Conservation (phyloP, 768 basidiomycete species). For the Tephrocybe sp. region DNA sequence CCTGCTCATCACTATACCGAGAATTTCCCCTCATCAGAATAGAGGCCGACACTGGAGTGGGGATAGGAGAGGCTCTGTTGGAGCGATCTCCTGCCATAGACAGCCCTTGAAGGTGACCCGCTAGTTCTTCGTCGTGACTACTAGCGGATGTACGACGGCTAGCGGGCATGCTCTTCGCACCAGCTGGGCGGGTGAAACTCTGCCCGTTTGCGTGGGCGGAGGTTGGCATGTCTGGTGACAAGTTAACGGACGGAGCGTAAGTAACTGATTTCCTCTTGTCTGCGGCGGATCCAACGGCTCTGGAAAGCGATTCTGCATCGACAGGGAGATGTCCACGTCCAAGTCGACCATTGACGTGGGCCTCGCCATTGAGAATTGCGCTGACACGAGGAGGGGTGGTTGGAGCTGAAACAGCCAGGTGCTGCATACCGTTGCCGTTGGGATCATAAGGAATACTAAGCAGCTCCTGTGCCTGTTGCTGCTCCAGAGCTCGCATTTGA, state of each 20-base stretch:
- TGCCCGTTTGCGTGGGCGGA: conserved; percentile 46
- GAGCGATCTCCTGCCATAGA: conserved; percentile 66
- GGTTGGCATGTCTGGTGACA: conserved; percentile 65
- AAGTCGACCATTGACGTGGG: conserved; percentile 39
- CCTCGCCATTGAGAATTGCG: conserved; percentile 63
- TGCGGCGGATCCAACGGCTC: conserved; percentile 63
- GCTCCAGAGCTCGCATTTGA: conserved; percentile 92
- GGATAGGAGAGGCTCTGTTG: conserved; percentile 53
- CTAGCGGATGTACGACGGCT: conserved; percentile 89
- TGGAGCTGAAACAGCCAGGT: conserved; percentile 85
- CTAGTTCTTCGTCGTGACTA: conserved; percentile 81
- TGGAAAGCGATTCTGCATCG: conserved; percentile 64
- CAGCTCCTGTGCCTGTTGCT: conserved; percentile 85
- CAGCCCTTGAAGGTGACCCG: conserved; percentile 71
- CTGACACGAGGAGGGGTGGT: conserved; percentile 85
- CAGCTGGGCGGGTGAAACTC: conserved; percentile 61
- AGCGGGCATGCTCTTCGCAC: conserved; percentile 91
- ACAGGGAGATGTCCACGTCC: conserved; percentile 49
- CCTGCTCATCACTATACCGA: conserved; percentile 60
- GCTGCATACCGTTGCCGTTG: conserved; percentile 54
- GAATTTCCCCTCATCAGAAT: conserved; percentile 50
- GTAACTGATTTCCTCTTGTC: conserved; percentile 89
- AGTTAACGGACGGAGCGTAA: conserved; percentile 75
- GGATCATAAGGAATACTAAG: conserved; percentile 63
- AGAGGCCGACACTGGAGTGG: conserved; percentile 51